Conservation (phyloP, 306 rosid species). For the Cucurbita argyrosperma region DNA sequence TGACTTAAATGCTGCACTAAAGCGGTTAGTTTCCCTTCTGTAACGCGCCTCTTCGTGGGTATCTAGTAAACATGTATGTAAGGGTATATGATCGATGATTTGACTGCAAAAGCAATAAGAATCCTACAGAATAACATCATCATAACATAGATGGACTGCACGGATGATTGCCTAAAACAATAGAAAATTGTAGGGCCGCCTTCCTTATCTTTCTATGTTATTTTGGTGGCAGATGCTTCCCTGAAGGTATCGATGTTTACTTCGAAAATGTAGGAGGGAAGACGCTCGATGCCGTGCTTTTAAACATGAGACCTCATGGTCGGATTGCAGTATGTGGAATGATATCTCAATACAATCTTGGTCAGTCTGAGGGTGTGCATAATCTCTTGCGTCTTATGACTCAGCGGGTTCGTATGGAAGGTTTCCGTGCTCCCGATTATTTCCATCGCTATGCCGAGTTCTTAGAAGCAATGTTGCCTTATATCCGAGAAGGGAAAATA, state of each 20-base stretch:
- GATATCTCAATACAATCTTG: slow-evolving; percentile 31
- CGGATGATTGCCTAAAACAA: background rate
- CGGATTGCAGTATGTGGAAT: slow-evolving; percentile 23
- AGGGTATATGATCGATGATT: too few species aligned
- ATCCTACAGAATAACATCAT: background rate
- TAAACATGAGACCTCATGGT: slow-evolving; percentile 14
- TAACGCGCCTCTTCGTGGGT: too few species aligned
- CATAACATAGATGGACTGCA: background rate
- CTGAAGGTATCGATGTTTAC: slow-evolving; percentile 4
- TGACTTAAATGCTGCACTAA: slow-evolving; percentile 15
- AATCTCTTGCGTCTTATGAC: background rate
- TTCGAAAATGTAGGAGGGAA: slow-evolving; percentile 18
- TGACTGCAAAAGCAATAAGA: too few species aligned
- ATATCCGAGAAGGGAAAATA: slow-evolving; percentile 14
- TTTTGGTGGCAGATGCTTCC: background rate
- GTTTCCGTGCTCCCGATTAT: background rate
- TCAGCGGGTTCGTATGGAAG: slow-evolving; percentile 12
- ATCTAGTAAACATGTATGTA: too few species aligned
- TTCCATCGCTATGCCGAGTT: slow-evolving; percentile 11
- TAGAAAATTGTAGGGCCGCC: background rate
- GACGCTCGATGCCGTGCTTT: slow-evolving; percentile 23
- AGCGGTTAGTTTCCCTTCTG: slow-evolving; percentile 7
- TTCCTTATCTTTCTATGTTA: background rate
- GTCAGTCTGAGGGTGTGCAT: slow-evolving; percentile 14
- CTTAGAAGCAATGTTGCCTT: slow-evolving; percentile 11